A percentile compares a stretch with the other conserved stretches of the same genome.
Conservation (phyloP, 1,139 yeast genomes). For the Saccharomycopsis phalli region DNA sequence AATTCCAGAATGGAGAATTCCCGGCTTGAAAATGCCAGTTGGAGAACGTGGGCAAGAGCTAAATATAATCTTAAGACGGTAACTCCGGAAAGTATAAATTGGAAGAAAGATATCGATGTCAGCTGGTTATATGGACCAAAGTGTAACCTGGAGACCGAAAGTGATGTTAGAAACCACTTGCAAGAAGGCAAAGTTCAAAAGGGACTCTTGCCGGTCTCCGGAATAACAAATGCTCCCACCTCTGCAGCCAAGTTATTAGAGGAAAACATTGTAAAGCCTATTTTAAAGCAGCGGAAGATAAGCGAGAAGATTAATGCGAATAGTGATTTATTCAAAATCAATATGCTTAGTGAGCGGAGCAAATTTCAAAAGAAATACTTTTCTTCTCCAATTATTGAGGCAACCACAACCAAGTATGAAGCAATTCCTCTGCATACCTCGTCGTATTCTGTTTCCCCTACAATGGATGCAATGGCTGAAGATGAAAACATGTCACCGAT, state of each 20-base stretch:
- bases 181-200: constrained; percentile 21
- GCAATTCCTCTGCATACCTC: constrained; percentile 20
- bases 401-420: constrained; percentile 9
- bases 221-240: constrained; percentile 2
- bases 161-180: constrained; percentile 19
- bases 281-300: constrained; percentile 71
- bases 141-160: constrained; percentile 20
- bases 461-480: background rate
- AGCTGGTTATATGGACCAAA: constrained; percentile 72
- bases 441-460: background rate
- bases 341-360: constrained; percentile 24
- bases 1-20: constrained; percentile 65
- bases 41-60: constrained; percentile 87
- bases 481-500: constrained; percentile 8
- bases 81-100: constrained; percentile 64
- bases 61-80: constrained; percentile 57
- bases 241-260: constrained; percentile 19
- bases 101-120: constrained; percentile 75
- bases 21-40: constrained; percentile 68
- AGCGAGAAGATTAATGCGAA: constrained; percentile 59
- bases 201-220: constrained; percentile 12
- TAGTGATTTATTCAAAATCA: constrained; percentile 20
- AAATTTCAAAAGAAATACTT: constrained; percentile 19
- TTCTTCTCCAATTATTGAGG: constrained; percentile 17
- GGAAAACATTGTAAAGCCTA: constrained; percentile 49